Conservation (phyloP, 768 basidiomycete genomes). For the Lanmaoa rubissima region DNA sequence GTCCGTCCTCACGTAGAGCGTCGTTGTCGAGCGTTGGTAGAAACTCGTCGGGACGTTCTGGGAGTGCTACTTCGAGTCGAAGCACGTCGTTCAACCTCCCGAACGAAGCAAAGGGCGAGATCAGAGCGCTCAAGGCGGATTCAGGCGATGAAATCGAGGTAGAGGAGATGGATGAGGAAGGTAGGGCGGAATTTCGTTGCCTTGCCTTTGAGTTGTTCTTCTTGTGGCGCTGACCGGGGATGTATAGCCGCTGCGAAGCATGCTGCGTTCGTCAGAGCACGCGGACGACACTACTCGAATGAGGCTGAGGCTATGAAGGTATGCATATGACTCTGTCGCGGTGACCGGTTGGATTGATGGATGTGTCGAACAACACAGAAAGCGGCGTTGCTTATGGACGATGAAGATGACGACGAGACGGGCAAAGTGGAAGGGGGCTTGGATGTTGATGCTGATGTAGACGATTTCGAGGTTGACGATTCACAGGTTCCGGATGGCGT, state of each 20-base stretch:
- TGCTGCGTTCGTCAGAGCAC: slow-evolving; percentile 75
- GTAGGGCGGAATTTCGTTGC: slow-evolving; percentile 39
- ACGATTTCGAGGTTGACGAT: not conserved
- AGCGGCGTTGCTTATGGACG: slow-evolving; percentile 61
- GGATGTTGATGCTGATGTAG: slow-evolving; percentile 18
- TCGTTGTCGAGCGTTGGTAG: slow-evolving; percentile 68
- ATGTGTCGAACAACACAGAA: slow-evolving; percentile 41
- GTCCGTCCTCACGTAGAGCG: slow-evolving; percentile 70
- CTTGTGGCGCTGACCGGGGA: not conserved
- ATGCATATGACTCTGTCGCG: slow-evolving; percentile 8
- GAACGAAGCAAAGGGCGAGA: slow-evolving; percentile 60
- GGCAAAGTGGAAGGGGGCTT: not conserved
- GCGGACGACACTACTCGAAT: slow-evolving; percentile 85
- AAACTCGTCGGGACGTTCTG: slow-evolving; percentile 54
- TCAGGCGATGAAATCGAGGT: slow-evolving; percentile 59
- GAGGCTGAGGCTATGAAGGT: slow-evolving; percentile 95
- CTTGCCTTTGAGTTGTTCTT: not conserved
- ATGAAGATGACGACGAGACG: slow-evolving; percentile 46
- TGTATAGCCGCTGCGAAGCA: slow-evolving; percentile 73
- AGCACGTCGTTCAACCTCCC: slow-evolving; percentile 85
- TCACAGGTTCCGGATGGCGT: not conserved
- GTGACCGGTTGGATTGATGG: not conserved
- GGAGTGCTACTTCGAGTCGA: slow-evolving; percentile 64
- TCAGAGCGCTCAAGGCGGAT: slow-evolving; percentile 43
- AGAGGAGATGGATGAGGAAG: slow-evolving; percentile 89